A percentile compares a stretch with the other conserved stretches of the same genome.
These are phyloP conservation scores for Microbotryum intermedium DNA, from an alignment of 1,284 basidiomycete genomes.

Conservation along the genomic window DNA sequence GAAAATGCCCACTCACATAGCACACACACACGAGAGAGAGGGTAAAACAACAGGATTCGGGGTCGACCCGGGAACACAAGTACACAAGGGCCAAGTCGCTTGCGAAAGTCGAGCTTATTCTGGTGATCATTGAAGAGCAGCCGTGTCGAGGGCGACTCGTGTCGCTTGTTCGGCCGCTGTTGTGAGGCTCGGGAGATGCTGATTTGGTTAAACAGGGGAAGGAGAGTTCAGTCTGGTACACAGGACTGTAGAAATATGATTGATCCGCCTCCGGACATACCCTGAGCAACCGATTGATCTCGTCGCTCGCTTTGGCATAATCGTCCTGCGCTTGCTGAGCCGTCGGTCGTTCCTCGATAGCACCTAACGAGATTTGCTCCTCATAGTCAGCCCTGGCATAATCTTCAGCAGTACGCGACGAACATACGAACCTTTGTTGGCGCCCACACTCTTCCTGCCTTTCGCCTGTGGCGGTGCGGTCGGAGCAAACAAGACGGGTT, in stretches of 20 bases:
- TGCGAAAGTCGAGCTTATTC: background rate
- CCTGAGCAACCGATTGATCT: slow-evolving; percentile 8
- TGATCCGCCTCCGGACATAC: background rate
- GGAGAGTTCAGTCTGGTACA: background rate
- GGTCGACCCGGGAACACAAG: too few relatives aligned
- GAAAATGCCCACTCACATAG: too few relatives aligned
- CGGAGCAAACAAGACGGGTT: slow-evolving; percentile 1
- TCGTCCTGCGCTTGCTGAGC: slow-evolving; percentile 14
- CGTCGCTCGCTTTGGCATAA: slow-evolving; percentile 4
- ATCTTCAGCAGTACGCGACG: too few relatives aligned
- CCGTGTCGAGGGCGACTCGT: slow-evolving; percentile 15
- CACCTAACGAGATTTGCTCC: background rate
- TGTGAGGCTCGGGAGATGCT: slow-evolving; percentile 13
- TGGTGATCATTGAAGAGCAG: background rate
- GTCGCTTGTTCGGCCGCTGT: slow-evolving; percentile 17
- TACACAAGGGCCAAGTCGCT: too few relatives aligned
- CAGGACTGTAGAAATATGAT: too few relatives aligned
- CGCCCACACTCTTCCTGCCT: slow-evolving; percentile 15
- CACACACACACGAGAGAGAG: too few relatives aligned
- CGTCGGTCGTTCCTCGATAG: slow-evolving; percentile 1
- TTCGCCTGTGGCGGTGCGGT: background rate
- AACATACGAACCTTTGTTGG: slow-evolving; percentile 1
- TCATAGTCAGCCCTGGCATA: background rate
- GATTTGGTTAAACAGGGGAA: background rate
- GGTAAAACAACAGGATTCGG: too few relatives aligned